A percentile compares a stretch with the other conserved stretches of the same genome.
Conservation (phyloP, 2,329 filamentous ascomycete genomes). For the Penicillium sp. region DNA sequence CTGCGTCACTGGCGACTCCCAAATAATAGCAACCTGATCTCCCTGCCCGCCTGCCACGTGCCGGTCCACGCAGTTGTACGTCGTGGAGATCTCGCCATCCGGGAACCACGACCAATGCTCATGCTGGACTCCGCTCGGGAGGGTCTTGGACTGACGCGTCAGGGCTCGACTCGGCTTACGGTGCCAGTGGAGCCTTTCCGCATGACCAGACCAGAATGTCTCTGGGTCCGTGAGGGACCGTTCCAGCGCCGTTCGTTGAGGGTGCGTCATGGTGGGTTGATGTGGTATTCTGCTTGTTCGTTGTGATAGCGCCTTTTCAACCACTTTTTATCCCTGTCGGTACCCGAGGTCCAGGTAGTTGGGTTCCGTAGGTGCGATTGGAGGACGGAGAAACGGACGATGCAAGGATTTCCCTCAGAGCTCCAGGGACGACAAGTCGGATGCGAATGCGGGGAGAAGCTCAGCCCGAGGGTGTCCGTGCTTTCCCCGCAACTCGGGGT, state of each 20-base stretch:
- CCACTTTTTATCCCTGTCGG: background rate
- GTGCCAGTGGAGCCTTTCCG: conserved; percentile 76
- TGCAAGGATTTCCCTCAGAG: background rate
- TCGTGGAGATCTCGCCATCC: conserved; percentile 83
- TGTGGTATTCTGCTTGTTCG: background rate
- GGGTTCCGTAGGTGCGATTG: conserved; percentile 4
- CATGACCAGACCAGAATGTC: conserved; percentile 73
- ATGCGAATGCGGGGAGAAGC: conserved; percentile 11
- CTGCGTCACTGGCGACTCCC: conserved; percentile 80
- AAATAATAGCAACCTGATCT: conserved; percentile 71
- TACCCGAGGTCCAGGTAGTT: conserved; percentile 4
- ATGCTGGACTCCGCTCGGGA: conserved; percentile 61
- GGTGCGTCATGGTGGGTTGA: conserved; percentile 24
- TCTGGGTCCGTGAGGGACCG: conserved; percentile 67
- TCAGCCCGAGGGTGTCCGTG: conserved; percentile 13
- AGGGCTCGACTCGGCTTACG: conserved; percentile 66
- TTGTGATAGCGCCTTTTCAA: background rate
- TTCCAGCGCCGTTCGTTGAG: conserved; percentile 52
- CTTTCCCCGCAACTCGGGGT: conserved; percentile 28
- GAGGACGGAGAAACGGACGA: background rate
- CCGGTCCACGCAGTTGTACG: conserved; percentile 86
- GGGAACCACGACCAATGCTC: conserved; percentile 88
- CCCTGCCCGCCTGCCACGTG: conserved; percentile 82
- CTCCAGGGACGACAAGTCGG: background rate
- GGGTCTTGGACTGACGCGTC: conserved; percentile 58